Evolutionary conservation across 495 filamentous ascomycete species (phyloP).

Genomic region (Aspergillus sparsus): DNA sequence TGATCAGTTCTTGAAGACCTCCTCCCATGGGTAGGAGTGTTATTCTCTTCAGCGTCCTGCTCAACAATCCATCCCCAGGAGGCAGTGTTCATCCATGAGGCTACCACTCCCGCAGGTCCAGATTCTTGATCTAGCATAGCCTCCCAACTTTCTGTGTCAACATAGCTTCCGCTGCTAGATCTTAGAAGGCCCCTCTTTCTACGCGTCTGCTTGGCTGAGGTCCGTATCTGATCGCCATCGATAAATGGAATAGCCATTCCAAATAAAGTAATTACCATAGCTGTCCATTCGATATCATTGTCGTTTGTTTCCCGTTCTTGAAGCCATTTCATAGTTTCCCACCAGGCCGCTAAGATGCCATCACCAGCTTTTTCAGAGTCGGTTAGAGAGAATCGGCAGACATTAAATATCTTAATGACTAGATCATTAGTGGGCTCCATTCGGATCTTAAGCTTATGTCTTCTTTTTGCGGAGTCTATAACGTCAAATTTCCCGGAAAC

Average conservation of each 20-base stretch:
- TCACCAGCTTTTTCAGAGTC: conserved; percentile 59
- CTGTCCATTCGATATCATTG: conserved; percentile 74
- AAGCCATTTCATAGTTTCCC: conserved; percentile 73
- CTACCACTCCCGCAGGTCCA: conserved; percentile 54
- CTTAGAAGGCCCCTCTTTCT: conserved; percentile 55
- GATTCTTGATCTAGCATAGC: conserved; percentile 59
- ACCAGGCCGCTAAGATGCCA: conserved; percentile 69
- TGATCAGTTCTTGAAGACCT: conserved; percentile 29
- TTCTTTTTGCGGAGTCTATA: conserved; percentile 57
- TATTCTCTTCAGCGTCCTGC: conserved; percentile 49
- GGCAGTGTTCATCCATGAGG: conserved; percentile 65
- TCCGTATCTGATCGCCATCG: conserved; percentile 33
- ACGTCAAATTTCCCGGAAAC: conserved; percentile 63
- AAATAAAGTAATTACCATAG: conserved; percentile 71
- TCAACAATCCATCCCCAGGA: conserved; percentile 77
- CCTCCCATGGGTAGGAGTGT: conserved; percentile 23
- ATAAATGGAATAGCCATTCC: conserved; percentile 58
- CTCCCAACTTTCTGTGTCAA: conserved; percentile 62
- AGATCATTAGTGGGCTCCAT: conserved; percentile 64
- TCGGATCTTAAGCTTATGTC: conserved; percentile 66
- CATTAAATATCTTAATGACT: conserved; percentile 58
- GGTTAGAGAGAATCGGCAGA: conserved; percentile 63
- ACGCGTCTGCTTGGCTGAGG: conserved; percentile 42
- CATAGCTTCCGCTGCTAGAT: conserved; percentile 60
- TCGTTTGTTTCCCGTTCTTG: conserved; percentile 48